Conservation (phyloP, 768 basidiomycete genomes). For the Agaricus subrufescens region DNA sequence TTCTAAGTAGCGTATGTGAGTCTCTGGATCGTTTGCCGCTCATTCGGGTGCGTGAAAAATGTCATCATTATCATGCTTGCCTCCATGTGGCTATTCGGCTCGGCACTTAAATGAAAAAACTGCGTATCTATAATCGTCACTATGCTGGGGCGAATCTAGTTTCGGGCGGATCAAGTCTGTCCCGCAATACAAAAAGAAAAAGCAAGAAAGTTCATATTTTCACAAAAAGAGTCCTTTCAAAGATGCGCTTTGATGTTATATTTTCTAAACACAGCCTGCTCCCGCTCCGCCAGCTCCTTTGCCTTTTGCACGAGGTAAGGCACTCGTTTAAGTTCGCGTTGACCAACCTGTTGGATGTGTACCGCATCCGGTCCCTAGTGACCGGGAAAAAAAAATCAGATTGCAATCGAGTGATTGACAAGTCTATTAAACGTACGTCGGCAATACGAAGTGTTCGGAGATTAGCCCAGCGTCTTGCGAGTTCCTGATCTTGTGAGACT, state of each 20-base stretch:
- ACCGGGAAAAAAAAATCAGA: neutral
- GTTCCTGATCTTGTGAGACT: conserved; percentile 80
- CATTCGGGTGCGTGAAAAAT: no score
- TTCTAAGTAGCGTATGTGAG: no score
- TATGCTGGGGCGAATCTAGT: no score
- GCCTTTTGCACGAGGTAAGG: conserved; percentile 51
- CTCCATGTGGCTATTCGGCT: no score
- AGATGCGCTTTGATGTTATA: conserved; percentile 58
- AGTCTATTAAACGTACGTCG: conserved; percentile 49
- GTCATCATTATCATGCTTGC: no score
- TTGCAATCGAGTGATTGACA: conserved; percentile 2
- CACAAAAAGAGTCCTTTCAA: conserved; percentile 19
- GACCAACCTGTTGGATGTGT: conserved; percentile 94
- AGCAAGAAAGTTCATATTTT: neutral
- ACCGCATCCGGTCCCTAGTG: conserved; percentile 78
- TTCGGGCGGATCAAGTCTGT: no score
- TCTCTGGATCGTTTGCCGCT: no score
- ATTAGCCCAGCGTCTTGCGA: conserved; percentile 74
- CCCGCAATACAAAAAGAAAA: neutral
- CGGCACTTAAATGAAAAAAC: no score
- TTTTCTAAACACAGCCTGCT: conserved; percentile 54
- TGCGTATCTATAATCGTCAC: no score
- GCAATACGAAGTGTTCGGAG: conserved; percentile 86
- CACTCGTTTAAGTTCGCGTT: conserved; percentile 80
- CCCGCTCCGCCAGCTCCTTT: conserved; percentile 53